Percentiles rank a stretch among this genome's conserved stretches.
Conservation (phyloP, 2,329 filamentous ascomycete genomes). For the Alternaria conjuncta region DNA sequence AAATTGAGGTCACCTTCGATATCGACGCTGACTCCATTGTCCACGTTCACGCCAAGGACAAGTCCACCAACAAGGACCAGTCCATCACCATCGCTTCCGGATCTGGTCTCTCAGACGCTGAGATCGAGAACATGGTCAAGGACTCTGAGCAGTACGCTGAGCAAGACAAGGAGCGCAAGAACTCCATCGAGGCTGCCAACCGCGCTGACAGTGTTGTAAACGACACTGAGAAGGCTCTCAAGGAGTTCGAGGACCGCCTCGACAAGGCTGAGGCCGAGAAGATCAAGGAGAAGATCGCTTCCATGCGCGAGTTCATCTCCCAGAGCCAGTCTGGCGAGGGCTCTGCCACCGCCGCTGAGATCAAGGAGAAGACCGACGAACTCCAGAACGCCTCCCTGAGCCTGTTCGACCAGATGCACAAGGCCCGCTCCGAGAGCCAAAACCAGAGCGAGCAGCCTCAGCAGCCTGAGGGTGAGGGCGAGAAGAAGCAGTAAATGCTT, state of each 20-base stretch:
- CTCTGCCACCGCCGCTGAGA: constrained; percentile 82
- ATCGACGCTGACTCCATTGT: constrained; percentile 98
- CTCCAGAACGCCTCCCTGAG: constrained; percentile 94
- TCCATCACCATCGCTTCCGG: constrained; percentile 98
- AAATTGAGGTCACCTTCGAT: constrained; percentile 98
- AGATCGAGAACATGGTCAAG: constrained; percentile 97
- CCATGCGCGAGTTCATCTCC: constrained; percentile 86
- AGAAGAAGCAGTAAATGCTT: constrained; percentile 71
- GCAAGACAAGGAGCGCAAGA: constrained; percentile 95
- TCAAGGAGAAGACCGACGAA: constrained; percentile 99
- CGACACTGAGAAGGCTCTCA: constrained; percentile 97
- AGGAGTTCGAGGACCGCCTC: constrained; percentile 93
- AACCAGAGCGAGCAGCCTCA: constrained; percentile 52
- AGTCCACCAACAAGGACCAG: constrained; percentile 99
- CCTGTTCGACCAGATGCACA: constrained; percentile 99
- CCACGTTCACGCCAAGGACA: constrained; percentile 97
- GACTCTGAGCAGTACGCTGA: constrained; percentile 97
- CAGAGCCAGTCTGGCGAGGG: constrained; percentile 95
- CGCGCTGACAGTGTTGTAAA: constrained; percentile 94
- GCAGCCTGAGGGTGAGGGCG: constrained; percentile 62
- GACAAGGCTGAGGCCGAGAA: constrained; percentile 94
- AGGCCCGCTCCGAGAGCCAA: constrained; percentile 75
- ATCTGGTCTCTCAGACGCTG: constrained; percentile 90
- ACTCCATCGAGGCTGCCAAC: constrained; percentile 94
- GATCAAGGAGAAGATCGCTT: constrained; percentile 90